Base-by-base conservation (phyloP, 2,329 filamentous ascomycete species). In the Aspergillus cejpii region DNA sequence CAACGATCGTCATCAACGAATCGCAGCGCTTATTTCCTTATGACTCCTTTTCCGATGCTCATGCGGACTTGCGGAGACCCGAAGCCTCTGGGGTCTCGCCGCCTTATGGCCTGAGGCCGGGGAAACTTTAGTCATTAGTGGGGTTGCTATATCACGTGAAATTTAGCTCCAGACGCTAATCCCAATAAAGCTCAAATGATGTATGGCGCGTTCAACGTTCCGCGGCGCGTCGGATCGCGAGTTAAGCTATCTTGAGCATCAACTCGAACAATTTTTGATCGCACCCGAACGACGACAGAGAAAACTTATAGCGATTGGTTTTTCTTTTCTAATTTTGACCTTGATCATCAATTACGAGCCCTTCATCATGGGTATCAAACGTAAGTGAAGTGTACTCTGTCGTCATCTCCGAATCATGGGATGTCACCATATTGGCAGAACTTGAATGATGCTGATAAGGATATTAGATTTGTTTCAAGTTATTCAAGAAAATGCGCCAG, bases 401-500 rank as follows among this genome's bases (percentile, higher is more conserved):
- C 23, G 23, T 17, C 8, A 19, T n/a, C 23, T 17, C 27, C 15
- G 37, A 23, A n/a, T 42, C 21, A 27, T 73, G 54, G 31, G 82
- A 81, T 76, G 76, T 79, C 67, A 83, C 83, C 58, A 21, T 84
- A 83, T 45, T 12, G n/a, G 27, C 12, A 7, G 38, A 26, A 44
- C 39, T 27, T 11, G 17, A 19, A 37, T 21, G 34, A 27, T 41
- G 29, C 52, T 59, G 29, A 62, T 41, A 27, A n/a, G 10, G 29
- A 29, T 20, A 10, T 19, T 52, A 75, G 80, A 86, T 58, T 78
- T 92, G 34, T 88, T 84, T 67, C 77, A 80, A 54, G 84, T 92
- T 66, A 88, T 92, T 70, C 85, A 86, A 61, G 90, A 96, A 64
- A 85, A 97, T 73, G 87, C 89, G 54, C 92, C 92, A n/a, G 87